A percentile compares a stretch with the other conserved stretches of the same genome.
Evolutionary conservation across 768 basidiomycete species (phyloP).

Genomic region (Boletus bicolor): DNA sequence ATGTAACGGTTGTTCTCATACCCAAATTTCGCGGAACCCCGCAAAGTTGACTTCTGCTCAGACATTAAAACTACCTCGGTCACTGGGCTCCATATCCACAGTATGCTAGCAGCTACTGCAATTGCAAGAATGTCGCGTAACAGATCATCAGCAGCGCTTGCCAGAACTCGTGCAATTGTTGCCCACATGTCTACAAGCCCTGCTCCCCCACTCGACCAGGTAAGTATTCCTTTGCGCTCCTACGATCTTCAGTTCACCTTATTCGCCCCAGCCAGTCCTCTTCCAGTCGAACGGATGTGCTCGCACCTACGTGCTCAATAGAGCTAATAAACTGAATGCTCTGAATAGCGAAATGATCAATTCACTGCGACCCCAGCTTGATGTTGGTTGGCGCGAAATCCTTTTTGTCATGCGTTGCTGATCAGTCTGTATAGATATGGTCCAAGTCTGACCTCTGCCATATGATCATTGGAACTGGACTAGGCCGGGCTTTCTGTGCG

Average conservation of each 20-base stretch:
- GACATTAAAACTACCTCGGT: not conserved
- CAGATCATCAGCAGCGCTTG: conserved; percentile 24
- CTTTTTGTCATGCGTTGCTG: conserved; percentile 4
- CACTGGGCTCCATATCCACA: conserved; percentile 2
- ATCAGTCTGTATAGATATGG: conserved; percentile 59
- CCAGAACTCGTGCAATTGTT: conserved; percentile 31
- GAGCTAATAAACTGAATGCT: conserved; percentile 77
- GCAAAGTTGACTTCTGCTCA: not conserved
- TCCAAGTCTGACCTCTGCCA: conserved; percentile 64
- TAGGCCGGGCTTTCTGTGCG: conserved; percentile 81
- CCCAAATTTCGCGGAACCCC: conserved; percentile 8
- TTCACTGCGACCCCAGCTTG: conserved; percentile 65
- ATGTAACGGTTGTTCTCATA: conserved; percentile 12
- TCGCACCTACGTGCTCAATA: conserved; percentile 75
- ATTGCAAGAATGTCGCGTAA: conserved; percentile 32
- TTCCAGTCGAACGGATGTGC: conserved; percentile 65
- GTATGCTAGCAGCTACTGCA: conserved; percentile 27
- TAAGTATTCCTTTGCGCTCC: conserved; percentile 2
- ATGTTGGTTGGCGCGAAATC: conserved; percentile 44
- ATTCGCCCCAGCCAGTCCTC: conserved; percentile 46
- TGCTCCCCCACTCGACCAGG: conserved; percentile 23
- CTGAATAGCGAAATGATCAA: conserved; percentile 77
- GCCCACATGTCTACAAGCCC: conserved; percentile 35
- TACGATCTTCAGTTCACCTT: not conserved
- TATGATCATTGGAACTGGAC: conserved; percentile 69